Percentiles rank a stretch among this genome's conserved stretches.
Evolutionary conservation across 2,329 filamentous ascomycete genomes (phyloP).

Genomic region (Microcyclospora pomicola): DNA sequence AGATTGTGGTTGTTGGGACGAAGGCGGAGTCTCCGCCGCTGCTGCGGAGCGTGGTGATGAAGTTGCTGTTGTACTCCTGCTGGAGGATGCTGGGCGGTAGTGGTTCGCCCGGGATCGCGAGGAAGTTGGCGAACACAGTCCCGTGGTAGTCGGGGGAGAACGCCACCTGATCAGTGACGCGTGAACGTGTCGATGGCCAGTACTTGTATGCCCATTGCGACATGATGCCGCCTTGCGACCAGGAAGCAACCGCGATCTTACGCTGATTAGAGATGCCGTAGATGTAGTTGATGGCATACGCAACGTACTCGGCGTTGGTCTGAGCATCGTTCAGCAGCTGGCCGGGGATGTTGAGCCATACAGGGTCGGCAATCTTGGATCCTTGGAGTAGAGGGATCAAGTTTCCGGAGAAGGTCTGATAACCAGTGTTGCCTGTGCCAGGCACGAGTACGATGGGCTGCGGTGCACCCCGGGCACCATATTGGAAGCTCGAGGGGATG

Average conservation of each 20-base stretch:
- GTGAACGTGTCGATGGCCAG: slow-evolving; percentile 37
- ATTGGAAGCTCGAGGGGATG: slow-evolving; percentile 37
- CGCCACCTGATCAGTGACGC: slow-evolving; percentile 38
- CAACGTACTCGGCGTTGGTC: slow-evolving; percentile 40
- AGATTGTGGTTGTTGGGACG: slow-evolving; percentile 42
- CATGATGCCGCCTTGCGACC: slow-evolving; percentile 42
- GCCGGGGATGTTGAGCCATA: slow-evolving; percentile 43
- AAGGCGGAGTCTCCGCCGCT: slow-evolving; percentile 39
- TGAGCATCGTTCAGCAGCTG: slow-evolving; percentile 37
- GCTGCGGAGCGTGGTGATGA: slow-evolving; percentile 29
- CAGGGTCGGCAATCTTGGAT: slow-evolving; percentile 32
- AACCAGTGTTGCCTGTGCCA: slow-evolving; percentile 38
- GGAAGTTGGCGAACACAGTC: slow-evolving; percentile 26
- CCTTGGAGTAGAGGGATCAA: slow-evolving; percentile 36
- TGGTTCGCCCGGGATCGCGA: slow-evolving; percentile 15
- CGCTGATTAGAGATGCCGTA: slow-evolving; percentile 24
- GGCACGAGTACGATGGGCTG: slow-evolving; percentile 40
- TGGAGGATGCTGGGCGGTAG: slow-evolving; percentile 31
- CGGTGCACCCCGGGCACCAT: slow-evolving; percentile 26
- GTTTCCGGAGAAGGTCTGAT: slow-evolving; percentile 32
- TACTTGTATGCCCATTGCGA: slow-evolving; percentile 46
- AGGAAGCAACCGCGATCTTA: slow-evolving; percentile 35
- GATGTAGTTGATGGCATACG: slow-evolving; percentile 46
- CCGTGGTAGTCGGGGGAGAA: slow-evolving; percentile 42
- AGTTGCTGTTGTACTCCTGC: slow-evolving; percentile 33